Base-by-base conservation (phyloP, 225 moss, liverwort and hornwort genomes). In the Polytrichum formosum region DNA sequence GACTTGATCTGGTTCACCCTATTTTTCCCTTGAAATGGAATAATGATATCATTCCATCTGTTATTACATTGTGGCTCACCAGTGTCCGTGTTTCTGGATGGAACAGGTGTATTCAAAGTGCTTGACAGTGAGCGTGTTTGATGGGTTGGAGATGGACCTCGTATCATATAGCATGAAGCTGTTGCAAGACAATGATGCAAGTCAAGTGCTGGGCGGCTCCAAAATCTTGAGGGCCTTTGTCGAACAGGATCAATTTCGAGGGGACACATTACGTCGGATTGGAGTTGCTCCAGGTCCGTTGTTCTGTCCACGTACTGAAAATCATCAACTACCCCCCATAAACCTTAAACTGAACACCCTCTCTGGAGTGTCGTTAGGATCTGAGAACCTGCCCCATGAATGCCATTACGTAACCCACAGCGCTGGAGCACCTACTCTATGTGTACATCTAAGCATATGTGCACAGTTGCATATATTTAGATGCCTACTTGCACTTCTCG, bases 111-210 rank as follows among this genome's bases (percentile, higher is more conserved):
- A 92, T 75, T 75, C 76, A 8, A 60, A 68, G 76, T 85, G 85
- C 67, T 73, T 94, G 74, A 67, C 80, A 37, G 69, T 77, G 28
- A 94, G 92, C 64, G 77, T 87, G 31, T 94, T 90, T 67, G 74
- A 85, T 73, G 92, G 79, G 73, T 70, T 92, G 74, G 87, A 89
- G 29, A 88, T 89, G 94, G 87, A 90, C 74, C 67, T 94, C 71
- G 87, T 92, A 63, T 65, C 80, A 18, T 92, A 81, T 77, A 78
- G 90, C 75, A 80, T 90, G 76, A 72, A 79, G 0, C 80, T 90
- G 78, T 76, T 94, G 33, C 88, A 90, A 79, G 78, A 73, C 16
- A 80, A 90, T 23, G 82, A 79, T 61, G 74, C 66, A 5, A 72
- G 55, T 2, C 75, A 79, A 72, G 88, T 92, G 22, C 61, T 92